These are phyloP conservation scores for Elongisporangium undulatum DNA, from an alignment of 352 stramenopile genomes.

Conservation along the genomic window DNA sequence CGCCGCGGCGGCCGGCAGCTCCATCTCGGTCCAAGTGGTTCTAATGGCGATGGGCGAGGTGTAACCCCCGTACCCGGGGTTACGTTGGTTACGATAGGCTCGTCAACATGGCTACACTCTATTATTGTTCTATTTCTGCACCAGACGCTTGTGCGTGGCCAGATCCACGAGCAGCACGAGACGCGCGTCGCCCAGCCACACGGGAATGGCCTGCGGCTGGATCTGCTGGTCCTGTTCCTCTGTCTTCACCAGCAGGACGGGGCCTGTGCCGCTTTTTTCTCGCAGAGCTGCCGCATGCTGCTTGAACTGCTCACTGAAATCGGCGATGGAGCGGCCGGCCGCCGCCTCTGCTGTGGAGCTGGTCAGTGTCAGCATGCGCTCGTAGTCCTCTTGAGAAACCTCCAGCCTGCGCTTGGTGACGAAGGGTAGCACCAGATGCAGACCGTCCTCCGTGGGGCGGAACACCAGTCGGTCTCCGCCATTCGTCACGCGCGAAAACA, in stretches of 20 bases:
- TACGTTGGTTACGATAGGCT: neutral
- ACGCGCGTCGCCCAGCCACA: conserved; percentile 41
- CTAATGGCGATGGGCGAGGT: neutral
- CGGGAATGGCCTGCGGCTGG: conserved; percentile 28
- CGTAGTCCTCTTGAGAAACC: conserved; percentile 19
- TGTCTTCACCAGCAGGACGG: conserved; percentile 31
- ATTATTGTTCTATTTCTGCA: neutral
- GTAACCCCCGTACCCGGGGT: neutral
- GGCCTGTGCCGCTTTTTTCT: conserved; percentile 31
- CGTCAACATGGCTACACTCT: neutral
- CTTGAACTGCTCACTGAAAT: conserved; percentile 32
- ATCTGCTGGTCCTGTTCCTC: neutral
- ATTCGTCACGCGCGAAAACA: conserved; percentile 72
- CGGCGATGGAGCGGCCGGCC: conserved; percentile 15
- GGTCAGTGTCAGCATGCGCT: neutral
- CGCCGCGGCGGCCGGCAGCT: neutral
- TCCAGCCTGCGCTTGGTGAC: conserved; percentile 70
- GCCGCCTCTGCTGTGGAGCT: neutral
- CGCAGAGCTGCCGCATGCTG: conserved; percentile 18
- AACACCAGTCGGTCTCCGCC: conserved; percentile 46
- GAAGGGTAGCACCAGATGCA: conserved; percentile 67
- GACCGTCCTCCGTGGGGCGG: conserved; percentile 75
- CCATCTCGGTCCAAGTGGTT: neutral
- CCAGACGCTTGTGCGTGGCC: neutral
- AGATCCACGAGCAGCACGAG: neutral